These are phyloP conservation scores for Rhynchospora pubera DNA, from an alignment of 176 grass and related monocot genomes.

Conservation along the genomic window DNA sequence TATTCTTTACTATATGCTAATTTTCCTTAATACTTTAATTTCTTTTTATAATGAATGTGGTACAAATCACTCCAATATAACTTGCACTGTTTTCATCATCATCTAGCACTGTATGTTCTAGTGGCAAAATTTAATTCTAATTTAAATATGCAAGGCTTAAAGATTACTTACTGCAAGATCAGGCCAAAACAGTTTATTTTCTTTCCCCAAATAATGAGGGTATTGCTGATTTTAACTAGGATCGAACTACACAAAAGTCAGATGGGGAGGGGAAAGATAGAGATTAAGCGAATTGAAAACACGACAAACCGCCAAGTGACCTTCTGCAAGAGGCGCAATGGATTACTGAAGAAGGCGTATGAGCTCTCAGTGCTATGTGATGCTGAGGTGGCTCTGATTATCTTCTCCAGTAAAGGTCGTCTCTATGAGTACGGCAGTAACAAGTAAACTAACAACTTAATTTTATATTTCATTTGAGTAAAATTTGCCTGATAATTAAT, in stretches of 20 bases:
- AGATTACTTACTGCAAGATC: too few relatives aligned
- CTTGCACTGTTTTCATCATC: not conserved
- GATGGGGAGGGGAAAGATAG: slow-evolving; percentile 57
- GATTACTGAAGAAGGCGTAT: slow-evolving; percentile 47
- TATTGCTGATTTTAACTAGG: not conserved
- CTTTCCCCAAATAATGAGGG: not conserved
- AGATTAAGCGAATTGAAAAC: slow-evolving; percentile 59
- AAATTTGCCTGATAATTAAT: not conserved
- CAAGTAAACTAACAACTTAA: slow-evolving; percentile 22
- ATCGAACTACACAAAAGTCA: not conserved
- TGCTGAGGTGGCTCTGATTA: slow-evolving; percentile 39
- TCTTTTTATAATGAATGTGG: not conserved
- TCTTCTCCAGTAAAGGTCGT: slow-evolving; percentile 47
- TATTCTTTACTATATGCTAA: not conserved
- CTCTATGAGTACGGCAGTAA: slow-evolving; percentile 45
- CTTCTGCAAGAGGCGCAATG: slow-evolving; percentile 50
- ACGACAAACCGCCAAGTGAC: slow-evolving; percentile 46
- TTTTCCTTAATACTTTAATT: not conserved
- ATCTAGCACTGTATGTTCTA: not conserved
- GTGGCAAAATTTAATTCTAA: not conserved
- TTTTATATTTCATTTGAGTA: not conserved
- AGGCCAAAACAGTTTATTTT: not conserved
- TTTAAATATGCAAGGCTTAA: not conserved
- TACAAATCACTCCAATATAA: not conserved
- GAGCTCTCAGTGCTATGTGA: slow-evolving; percentile 44